These are phyloP conservation scores for Ogataea nonfermentans DNA, from an alignment of 805 yeast genomes.

Conservation along the genomic window DNA sequence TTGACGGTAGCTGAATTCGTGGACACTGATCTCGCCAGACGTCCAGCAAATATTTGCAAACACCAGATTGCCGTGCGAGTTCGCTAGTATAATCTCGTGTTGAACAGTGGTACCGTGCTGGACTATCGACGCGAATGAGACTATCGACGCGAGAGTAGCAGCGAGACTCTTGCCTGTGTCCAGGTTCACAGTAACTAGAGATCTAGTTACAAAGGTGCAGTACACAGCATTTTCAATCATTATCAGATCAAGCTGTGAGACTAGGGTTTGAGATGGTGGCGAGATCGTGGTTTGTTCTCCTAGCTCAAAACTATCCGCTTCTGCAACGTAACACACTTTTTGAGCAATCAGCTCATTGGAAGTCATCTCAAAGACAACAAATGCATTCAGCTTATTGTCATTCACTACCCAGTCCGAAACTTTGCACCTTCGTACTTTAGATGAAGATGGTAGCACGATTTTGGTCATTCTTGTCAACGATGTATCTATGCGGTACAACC, in stretches of 20 bases:
- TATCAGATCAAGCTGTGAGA: slow-evolving; percentile 14
- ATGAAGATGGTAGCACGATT: slow-evolving; percentile 4
- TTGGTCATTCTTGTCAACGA: slow-evolving; percentile 7
- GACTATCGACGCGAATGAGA: slow-evolving; percentile 17
- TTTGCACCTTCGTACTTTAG: slow-evolving; percentile 12
- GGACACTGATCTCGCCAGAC: background rate
- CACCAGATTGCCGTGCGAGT: slow-evolving; percentile 12
- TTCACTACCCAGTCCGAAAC: slow-evolving; percentile 18
- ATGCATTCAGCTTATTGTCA: slow-evolving; percentile 1
- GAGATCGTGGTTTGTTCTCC: slow-evolving; percentile 3
- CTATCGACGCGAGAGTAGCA: slow-evolving; percentile 7
- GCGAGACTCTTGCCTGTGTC: slow-evolving; percentile 1
- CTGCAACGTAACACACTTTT: slow-evolving; percentile 6
- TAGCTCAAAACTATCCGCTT: slow-evolving; percentile 1
- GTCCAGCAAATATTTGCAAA: slow-evolving; percentile 12
- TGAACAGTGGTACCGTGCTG: slow-evolving; percentile 7
- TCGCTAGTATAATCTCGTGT: slow-evolving; percentile 12
- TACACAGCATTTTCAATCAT: slow-evolving; percentile 2
- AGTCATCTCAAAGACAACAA: slow-evolving; percentile 11
- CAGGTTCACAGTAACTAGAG: slow-evolving; percentile 3
- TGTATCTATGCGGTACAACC: slow-evolving; percentile 16
- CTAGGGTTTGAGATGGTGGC: slow-evolving; percentile 7
- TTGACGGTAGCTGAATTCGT: slow-evolving; percentile 13
- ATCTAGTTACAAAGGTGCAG: slow-evolving; percentile 11
- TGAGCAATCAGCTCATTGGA: slow-evolving; percentile 14